Evolutionary conservation across 2,329 filamentous ascomycete genomes (phyloP), one percentile per base, ranked within the genome.

Genomic region (Coleophoma cylindrospora): DNA sequence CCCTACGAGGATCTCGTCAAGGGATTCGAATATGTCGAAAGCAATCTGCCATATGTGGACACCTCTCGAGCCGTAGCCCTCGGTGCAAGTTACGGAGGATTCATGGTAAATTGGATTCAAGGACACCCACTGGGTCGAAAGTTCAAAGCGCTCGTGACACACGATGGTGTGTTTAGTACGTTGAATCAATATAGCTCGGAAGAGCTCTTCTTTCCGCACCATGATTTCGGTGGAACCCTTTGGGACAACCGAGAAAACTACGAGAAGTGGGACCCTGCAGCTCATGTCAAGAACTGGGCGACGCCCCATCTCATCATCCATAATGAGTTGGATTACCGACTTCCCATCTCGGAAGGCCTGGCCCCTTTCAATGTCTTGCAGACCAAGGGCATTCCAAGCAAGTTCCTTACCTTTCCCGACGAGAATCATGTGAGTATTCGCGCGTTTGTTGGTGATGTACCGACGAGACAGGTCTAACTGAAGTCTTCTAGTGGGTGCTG

Each of bases 291-390:
- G 47, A 73, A 79, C 47, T 77, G 81, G 52, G 73, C 79, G 1
- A 96, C 91, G 1, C 94, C 94, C 1, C 86, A 94, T 68, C 74
- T 99, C 54, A 84, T 95, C 53, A 91, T 97, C 49, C 92, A 97
- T 68, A 92, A 84, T 62, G 89, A 94, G 61, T 76, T 94, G 33
- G 92, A 97, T 67, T 97, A 96, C 65, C 81, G 92, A 15, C 73
- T 96, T 22, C 87, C 91, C 1, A 84, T 97, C 48, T 83, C 86
- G 0, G 92, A 96, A 79, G 76, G 92, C 0, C 62, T 86, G 36
- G 76, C 76, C 1, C 77, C 81, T 2, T 87, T 86, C 61, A 83
- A 86, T 57, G 76, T 82, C 2, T 66, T 86, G 34, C 83, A 89
- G 65, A 74, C 74, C 41, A 72, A 73, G 47, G 81, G 81, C 0